phyloP scores from a whole-genome alignment of 768 basidiomycete species.

The Suillus cothurnatus region DNA sequence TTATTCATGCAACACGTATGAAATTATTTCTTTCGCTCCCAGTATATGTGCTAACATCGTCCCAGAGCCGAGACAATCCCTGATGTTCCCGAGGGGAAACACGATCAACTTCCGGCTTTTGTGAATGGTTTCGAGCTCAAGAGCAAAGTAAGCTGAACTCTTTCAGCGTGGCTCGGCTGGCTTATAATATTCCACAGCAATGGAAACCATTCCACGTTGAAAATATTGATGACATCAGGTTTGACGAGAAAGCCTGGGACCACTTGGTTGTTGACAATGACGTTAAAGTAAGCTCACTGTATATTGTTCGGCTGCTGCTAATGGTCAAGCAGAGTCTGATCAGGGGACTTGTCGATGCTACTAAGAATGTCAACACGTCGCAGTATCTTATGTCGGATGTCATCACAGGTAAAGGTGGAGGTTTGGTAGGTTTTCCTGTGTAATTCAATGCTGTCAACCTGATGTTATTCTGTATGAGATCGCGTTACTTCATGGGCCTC shows the following conservation, averaged over 20 bases:
- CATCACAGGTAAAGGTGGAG: slow-evolving; percentile 64
- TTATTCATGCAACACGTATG: not conserved
- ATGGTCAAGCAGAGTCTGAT: slow-evolving; percentile 27
- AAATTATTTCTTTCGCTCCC: not conserved
- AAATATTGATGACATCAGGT: slow-evolving; percentile 51
- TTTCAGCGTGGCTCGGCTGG: not conserved
- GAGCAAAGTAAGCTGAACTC: slow-evolving; percentile 41
- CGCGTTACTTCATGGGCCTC: slow-evolving; percentile 26
- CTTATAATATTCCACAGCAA: slow-evolving; percentile 29
- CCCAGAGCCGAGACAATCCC: slow-evolving; percentile 16
- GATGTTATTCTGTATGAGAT: slow-evolving; percentile 16
- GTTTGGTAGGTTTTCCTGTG: slow-evolving; percentile 49
- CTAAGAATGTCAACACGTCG: slow-evolving; percentile 23
- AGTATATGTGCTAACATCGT: not conserved
- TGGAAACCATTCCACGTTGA: slow-evolving; percentile 60
- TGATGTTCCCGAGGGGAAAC: slow-evolving; percentile 52
- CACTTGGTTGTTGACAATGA: slow-evolving; percentile 56
- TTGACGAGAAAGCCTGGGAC: slow-evolving; percentile 60
- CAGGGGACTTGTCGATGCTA: slow-evolving; percentile 28
- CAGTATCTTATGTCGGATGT: slow-evolving; percentile 43
- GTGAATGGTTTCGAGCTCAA: slow-evolving; percentile 64
- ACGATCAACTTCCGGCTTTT: slow-evolving; percentile 55
- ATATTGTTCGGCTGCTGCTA: slow-evolving; percentile 31
- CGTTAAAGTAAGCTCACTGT: slow-evolving; percentile 39
- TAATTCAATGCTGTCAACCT: not conserved